Evolutionary conservation across 2,329 filamentous ascomycete species (phyloP), one percentile per base, ranked within the genome.

Genomic region (Colletotrichum godetiae): DNA sequence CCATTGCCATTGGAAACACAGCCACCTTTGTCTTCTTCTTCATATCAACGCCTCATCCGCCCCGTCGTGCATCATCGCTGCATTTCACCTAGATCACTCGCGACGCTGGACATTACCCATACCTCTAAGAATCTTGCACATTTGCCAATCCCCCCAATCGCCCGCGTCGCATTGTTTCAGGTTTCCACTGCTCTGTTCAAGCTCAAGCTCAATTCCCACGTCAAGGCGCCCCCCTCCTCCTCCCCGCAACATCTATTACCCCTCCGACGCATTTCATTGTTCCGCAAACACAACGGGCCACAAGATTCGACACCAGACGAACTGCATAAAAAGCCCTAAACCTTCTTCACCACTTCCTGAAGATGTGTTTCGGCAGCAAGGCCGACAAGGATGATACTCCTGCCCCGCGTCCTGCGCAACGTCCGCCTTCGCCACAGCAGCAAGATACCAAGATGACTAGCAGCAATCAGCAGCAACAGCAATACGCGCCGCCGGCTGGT

Each of bases 361-460:
- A 27, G 11, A 89, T 89, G 87, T 89, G 87, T 79, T 88, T 89
- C 76, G 85, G 86, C 57, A 80, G 80, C 75, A 86, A 85, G 62
- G 82, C 86, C 69, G 82, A 84, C 61, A 76, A 78, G 62, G 78
- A 80, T 42, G 78, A 83, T 72, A 83, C 84, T 35, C 82, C 82
- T 24, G 80, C 84, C 8, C 82, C 86, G 3, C 80, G 84, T 35
- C 86, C 85, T 11, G 79, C 63, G 15, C 80, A 80, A 77, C 76
- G n/a, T 49, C 70, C 56, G 55, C 57, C 62, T 31, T 69, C 60
- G 8, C 59, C 57, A 46, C 67, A 74, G 61, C 74, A 73, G 61
- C 74, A 70, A 35, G 66, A 74, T 74, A 77, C 1, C 77, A 78
- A 53, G 76, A 79, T 63, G 78, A 78, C 42, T 1, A 22, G 37